phyloP scores from a whole-genome alignment of 768 basidiomycete species.

The Trametes gibbosa region DNA sequence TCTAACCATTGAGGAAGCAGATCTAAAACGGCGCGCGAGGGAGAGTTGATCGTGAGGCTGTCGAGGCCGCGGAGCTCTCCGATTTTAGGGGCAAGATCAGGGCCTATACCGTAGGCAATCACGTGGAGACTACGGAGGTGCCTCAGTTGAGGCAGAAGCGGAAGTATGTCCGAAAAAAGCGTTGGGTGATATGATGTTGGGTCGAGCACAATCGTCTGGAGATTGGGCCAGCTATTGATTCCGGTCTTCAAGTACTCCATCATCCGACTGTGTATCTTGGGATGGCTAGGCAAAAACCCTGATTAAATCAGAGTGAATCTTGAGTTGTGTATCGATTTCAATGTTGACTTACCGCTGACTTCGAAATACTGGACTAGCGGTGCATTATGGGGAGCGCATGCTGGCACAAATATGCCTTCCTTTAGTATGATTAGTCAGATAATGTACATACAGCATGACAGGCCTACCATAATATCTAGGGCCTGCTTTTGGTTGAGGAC shows the following conservation, averaged over 20 bases:
- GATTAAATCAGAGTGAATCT: conserved; percentile 22
- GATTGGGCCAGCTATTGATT: conserved; percentile 20
- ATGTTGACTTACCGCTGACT: conserved; percentile 6
- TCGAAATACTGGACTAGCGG: conserved; percentile 7
- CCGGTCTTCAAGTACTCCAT: conserved; percentile 15
- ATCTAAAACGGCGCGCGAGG: conserved; percentile 22
- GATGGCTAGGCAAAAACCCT: conserved; percentile 22
- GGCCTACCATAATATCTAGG: neutral
- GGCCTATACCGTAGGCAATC: conserved; percentile 13
- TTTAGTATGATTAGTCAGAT: neutral
- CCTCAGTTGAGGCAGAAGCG: conserved; percentile 8
- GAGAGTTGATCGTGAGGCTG: conserved; percentile 21
- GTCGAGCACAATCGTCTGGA: conserved; percentile 15
- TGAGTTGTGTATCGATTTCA: neutral
- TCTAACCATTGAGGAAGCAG: conserved; percentile 39
- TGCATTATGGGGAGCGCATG: conserved; percentile 16
- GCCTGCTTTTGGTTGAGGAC: neutral
- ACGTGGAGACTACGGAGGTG: conserved; percentile 19
- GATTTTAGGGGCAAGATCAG: conserved; percentile 7
- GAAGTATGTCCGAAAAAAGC: conserved; percentile 13
- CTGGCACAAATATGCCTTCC: conserved; percentile 8
- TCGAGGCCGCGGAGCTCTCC: conserved; percentile 17
- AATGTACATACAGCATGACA: neutral
- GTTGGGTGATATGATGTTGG: conserved; percentile 11
- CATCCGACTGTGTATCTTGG: conserved; percentile 14